Evolutionary conservation across 495 filamentous ascomycete genomes (phyloP).

Genomic region (Lepidopterella palustris): DNA sequence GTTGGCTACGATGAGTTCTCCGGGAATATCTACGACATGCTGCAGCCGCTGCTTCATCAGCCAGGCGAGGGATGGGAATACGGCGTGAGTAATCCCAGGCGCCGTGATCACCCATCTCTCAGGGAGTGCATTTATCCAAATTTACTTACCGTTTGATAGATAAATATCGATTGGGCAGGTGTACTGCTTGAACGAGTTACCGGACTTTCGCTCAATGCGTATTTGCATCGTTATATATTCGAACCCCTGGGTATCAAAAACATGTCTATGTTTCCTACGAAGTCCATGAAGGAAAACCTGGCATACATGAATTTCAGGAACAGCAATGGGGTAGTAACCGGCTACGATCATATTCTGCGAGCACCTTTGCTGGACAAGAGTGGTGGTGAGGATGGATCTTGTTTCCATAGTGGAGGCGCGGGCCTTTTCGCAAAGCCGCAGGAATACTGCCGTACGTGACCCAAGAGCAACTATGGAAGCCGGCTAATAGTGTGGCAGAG

Average conservation of each 20-base stretch:
- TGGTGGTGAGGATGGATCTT: constrained; percentile 28
- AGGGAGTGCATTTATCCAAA: background rate
- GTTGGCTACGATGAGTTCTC: constrained; percentile 51
- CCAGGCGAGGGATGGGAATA: constrained; percentile 53
- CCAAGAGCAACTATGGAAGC: background rate
- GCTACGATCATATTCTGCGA: constrained; percentile 46
- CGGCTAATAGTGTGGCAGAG: constrained; percentile 7
- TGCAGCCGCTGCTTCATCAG: constrained; percentile 47
- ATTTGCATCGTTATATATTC: constrained; percentile 51
- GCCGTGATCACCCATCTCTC: constrained; percentile 3
- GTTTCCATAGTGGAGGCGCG: constrained; percentile 51
- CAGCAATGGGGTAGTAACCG: constrained; percentile 37
- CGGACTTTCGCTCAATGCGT: constrained; percentile 46
- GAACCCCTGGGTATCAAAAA: constrained; percentile 47
- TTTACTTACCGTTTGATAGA: constrained; percentile 28
- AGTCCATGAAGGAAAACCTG: constrained; percentile 44
- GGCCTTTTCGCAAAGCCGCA: constrained; percentile 49
- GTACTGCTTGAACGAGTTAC: constrained; percentile 47
- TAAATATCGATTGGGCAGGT: constrained; percentile 56
- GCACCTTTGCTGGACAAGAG: constrained; percentile 38
- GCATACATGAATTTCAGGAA: constrained; percentile 46
- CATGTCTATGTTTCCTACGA: constrained; percentile 49
- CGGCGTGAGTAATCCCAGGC: constrained; percentile 39
- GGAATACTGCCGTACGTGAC: constrained; percentile 49
- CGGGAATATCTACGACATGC: constrained; percentile 40